Conservation (phyloP, 2,329 filamentous ascomycete species). For the Ramichloridium luteum region DNA sequence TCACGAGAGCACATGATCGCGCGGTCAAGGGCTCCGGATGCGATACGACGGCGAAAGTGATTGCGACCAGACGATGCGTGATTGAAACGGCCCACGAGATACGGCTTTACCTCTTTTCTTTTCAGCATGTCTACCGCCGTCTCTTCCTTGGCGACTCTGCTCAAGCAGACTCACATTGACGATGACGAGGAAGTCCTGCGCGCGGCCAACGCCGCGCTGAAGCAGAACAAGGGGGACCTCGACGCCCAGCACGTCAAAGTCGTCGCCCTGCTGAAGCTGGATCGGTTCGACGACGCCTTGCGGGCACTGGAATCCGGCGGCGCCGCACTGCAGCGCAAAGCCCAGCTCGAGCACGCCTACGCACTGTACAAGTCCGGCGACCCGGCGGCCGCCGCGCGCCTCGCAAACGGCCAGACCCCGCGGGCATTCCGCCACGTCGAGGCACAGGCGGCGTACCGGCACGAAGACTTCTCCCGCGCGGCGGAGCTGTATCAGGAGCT, state of each 20-base stretch:
- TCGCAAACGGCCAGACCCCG: slow-evolving; percentile 30
- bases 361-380: slow-evolving; percentile 71
- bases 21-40: no score
- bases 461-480: slow-evolving; percentile 59
- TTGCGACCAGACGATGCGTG: no score
- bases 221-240: slow-evolving; percentile 46
- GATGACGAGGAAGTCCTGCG: slow-evolving; percentile 67
- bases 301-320: slow-evolving; percentile 54
- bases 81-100: no score
- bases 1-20: no score
- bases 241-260: slow-evolving; percentile 57
- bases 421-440: slow-evolving; percentile 48
- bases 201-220: slow-evolving; percentile 44
- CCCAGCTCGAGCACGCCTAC: slow-evolving; percentile 61
- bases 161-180: slow-evolving; percentile 46
- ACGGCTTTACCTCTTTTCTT: no score
- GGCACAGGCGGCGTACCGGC: slow-evolving; percentile 58
- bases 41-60: no score
- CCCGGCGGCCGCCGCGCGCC: slow-evolving; percentile 49
- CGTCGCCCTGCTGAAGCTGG: slow-evolving; percentile 67
- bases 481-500: slow-evolving; percentile 52
- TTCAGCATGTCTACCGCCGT: slow-evolving; percentile 7
- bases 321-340: slow-evolving; percentile 47
- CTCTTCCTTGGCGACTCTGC: slow-evolving; percentile 37
- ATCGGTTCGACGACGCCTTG: slow-evolving; percentile 68